These are phyloP conservation scores for Gossypium longicalyx DNA, from an alignment of 345 rosid species.

Conservation along the genomic window DNA sequence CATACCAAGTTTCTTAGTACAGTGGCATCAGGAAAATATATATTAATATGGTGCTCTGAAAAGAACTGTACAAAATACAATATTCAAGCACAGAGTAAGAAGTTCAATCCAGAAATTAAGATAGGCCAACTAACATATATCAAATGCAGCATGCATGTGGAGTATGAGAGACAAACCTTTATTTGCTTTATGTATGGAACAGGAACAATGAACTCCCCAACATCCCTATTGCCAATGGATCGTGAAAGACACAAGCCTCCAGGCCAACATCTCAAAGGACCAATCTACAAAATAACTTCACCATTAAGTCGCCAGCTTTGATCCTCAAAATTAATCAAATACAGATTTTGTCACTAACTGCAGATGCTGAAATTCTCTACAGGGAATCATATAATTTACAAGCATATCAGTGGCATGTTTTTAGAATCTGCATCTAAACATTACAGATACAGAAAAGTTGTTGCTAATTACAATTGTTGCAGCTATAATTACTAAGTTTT, in stretches of 20 bases:
- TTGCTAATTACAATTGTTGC: neutral
- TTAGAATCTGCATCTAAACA: constrained; percentile 1
- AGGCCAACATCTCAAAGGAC: constrained; percentile 99
- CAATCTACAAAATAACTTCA: constrained; percentile 56
- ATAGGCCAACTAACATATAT: neutral
- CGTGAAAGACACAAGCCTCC: constrained; percentile 99
- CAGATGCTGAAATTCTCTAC: neutral
- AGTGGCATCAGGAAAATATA: neutral
- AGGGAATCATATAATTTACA: neutral
- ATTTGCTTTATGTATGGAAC: constrained; percentile 98
- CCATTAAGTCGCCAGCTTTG: constrained; percentile 23
- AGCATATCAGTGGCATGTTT: neutral
- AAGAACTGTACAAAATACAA: neutral
- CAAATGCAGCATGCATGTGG: constrained; percentile 8
- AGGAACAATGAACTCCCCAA: constrained; percentile 95
- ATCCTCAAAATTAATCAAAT: neutral
- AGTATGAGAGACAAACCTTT: constrained; percentile 53
- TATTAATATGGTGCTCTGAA: neutral
- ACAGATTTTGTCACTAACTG: constrained; percentile 1
- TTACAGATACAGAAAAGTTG: neutral
- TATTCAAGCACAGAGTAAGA: neutral
- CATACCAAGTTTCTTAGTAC: neutral
- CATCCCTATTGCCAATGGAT: constrained; percentile 95
- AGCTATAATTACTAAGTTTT: neutral
- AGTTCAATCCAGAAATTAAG: neutral